phyloP scores from a whole-genome alignment of 257 asterid genomes.

The Misopates orontium region DNA sequence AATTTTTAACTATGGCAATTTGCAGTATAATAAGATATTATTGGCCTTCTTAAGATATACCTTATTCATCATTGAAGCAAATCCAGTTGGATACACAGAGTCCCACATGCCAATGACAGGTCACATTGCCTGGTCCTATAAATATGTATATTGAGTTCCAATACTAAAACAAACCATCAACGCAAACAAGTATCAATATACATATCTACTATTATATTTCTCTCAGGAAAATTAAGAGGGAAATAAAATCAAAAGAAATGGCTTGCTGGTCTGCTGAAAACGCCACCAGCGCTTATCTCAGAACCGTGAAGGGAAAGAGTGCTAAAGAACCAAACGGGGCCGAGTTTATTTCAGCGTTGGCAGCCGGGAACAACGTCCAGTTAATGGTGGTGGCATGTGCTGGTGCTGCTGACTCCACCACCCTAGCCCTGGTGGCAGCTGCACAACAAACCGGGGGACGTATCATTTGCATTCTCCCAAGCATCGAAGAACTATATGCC shows the following conservation, averaged over 20 bases:
- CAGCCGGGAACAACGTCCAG: constrained; percentile 81
- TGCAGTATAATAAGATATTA: neutral
- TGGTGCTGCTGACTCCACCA: constrained; percentile 56
- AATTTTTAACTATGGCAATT: neutral
- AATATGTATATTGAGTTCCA: constrained; percentile 31
- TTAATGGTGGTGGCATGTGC: constrained; percentile 62
- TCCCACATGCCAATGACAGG: constrained; percentile 43
- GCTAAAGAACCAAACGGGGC: constrained; percentile 71
- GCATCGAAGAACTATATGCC: constrained; percentile 34
- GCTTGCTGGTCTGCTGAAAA: constrained; percentile 92
- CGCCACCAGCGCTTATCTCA: constrained; percentile 82
- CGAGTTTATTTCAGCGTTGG: constrained; percentile 84
- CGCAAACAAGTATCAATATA: constrained; percentile 22
- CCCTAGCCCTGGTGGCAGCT: constrained; percentile 67
- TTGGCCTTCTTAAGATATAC: constrained; percentile 1
- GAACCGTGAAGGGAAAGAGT: constrained; percentile 71
- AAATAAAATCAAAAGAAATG: constrained; percentile 33
- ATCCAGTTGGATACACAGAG: constrained; percentile 55
- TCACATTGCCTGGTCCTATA: constrained; percentile 32
- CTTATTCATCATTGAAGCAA: constrained; percentile 31
- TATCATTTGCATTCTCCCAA: constrained; percentile 61
- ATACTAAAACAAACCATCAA: constrained; percentile 15
- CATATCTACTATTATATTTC: constrained; percentile 11
- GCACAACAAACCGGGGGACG: constrained; percentile 86
- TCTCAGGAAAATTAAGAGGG: constrained; percentile 13